Evolutionary conservation across 257 asterid genomes (phyloP), one percentile per base, ranked within the genome.

Genomic region (Catharanthus roseus): DNA sequence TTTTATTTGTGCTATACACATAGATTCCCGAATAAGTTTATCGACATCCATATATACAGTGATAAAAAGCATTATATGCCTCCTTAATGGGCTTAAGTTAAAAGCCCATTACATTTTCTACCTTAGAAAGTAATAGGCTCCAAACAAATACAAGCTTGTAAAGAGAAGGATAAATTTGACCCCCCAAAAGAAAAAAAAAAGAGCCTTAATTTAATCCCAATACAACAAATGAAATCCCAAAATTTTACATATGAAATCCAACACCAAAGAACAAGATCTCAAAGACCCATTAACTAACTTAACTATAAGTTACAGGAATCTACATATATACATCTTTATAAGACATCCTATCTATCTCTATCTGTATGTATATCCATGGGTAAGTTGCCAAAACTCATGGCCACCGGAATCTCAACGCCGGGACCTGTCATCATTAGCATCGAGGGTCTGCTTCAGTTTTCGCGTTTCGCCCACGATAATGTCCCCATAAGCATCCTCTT

Each of bases 401-500:
- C 23, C n/a, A 3, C 61, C 1, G 41, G 13, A n/a, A 63, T 8
- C 68, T 56, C 65, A 65, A 68, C 50, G 60, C 19, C 10, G 18
- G 29, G 34, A 31, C 53, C 10, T 47, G 42, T 24, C 69, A 53
- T 26, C 76, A 57, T 70, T 60, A 23, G 58, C 58, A 78, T 68
- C 84, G 67, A 76, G 13, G 19, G 61, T 47, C 49, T 68, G 77
- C 77, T 74, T 56, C 75, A 87, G 78, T 75, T 82, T 85, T 33
- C 88, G 77, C 6, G 83, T 75, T 79, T 82, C 81, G 2, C 47
- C 74, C 68, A 90, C 67, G 8, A 78, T 69, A 68, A 93, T 89
- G 76, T 88, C 91, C 2, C 61, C 76, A 60, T 82, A 86, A 13
- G 87, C 84, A 36, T 50, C 74, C 49, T 89, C 87, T 80, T 93